phyloP scores from a whole-genome alignment of 192 early-diverging fungal species.

The Jimgerdemannia lactiflua region DNA sequence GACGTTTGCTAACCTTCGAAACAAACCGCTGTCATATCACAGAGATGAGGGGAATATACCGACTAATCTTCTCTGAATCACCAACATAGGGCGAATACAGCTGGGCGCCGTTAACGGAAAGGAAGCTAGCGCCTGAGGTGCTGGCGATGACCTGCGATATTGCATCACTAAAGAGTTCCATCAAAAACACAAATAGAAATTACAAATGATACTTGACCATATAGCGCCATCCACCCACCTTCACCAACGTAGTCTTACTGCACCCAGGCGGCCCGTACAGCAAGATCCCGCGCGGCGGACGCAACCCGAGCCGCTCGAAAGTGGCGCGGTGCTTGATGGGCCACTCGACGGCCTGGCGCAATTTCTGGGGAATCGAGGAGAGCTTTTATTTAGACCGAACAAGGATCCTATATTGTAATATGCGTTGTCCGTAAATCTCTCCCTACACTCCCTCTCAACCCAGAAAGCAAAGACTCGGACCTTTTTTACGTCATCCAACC shows the following conservation, averaged over 20 bases:
- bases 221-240: conserved; percentile 26
- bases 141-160: conserved; percentile 65
- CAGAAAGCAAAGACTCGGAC: conserved; percentile 11
- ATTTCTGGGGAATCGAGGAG: conserved; percentile 21
- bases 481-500: conserved; percentile 79
- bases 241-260: conserved; percentile 95
- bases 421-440: too few relatives aligned
- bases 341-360: conserved; percentile 90
- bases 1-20: not conserved
- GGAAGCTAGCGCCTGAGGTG: conserved; percentile 73
- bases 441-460: too few relatives aligned
- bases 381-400: not conserved
- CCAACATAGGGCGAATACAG: conserved; percentile 82
- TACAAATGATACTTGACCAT: not conserved
- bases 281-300: conserved; percentile 83
- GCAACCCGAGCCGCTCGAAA: conserved; percentile 74
- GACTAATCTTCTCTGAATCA: conserved; percentile 77
- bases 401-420: not conserved
- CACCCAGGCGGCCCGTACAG: conserved; percentile 98
- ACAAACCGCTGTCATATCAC: not conserved
- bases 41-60: conserved; percentile 1
- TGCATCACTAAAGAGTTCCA: not conserved
- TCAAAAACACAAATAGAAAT: not conserved
- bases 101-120: conserved; percentile 75
- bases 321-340: conserved; percentile 68